These are phyloP conservation scores for Suillus subaureus DNA, from an alignment of 768 basidiomycete species.

Conservation along the genomic window DNA sequence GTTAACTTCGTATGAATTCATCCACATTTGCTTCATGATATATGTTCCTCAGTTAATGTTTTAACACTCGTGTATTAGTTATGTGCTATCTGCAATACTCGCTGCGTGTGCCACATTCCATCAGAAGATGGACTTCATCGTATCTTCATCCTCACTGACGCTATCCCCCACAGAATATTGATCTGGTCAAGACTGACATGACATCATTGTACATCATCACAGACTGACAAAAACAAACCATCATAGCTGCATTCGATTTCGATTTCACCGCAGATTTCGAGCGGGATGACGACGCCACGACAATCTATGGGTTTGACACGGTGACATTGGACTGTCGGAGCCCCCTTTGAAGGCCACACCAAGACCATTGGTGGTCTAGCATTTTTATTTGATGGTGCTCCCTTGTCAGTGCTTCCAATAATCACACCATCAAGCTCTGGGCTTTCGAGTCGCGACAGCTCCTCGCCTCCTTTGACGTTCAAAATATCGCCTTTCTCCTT, in stretches of 20 bases:
- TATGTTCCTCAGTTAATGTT: background rate
- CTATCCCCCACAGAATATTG: background rate
- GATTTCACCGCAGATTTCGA: too few species aligned
- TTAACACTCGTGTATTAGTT: background rate
- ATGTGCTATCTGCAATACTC: background rate
- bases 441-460: too few species aligned
- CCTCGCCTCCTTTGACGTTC: background rate
- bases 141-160: background rate
- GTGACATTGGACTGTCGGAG: too few species aligned
- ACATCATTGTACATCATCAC: background rate
- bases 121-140: background rate
- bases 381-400: too few species aligned
- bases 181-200: background rate
- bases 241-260: too few species aligned
- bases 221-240: too few species aligned
- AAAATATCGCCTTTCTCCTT: background rate
- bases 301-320: background rate
- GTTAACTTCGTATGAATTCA: background rate
- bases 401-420: too few species aligned
- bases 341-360: too few species aligned
- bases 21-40: too few species aligned
- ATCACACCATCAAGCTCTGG: too few species aligned
- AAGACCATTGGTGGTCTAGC: too few species aligned
- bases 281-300: fast-evolving
- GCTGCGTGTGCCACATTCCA: too few species aligned